Conservation (phyloP, 768 basidiomycete genomes). For the Hemileccinum impolitum region DNA sequence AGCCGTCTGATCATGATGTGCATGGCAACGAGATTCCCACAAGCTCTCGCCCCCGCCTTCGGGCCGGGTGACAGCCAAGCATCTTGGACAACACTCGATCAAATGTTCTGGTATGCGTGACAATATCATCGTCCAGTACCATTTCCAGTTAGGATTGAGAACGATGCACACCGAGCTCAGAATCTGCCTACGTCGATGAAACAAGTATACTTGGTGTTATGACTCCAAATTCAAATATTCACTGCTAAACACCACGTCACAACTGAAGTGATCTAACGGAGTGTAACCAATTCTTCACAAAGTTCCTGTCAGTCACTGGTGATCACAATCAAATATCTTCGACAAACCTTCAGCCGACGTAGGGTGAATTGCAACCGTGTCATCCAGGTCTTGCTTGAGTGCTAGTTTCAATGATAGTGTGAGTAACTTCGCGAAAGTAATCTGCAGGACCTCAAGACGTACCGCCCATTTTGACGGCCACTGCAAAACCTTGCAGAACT, state of each 20-base stretch:
- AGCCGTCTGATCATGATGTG: too few species aligned
- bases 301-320: conserved; percentile 14
- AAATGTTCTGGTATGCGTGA: too few species aligned
- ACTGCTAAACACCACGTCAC: background rate
- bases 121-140: too few species aligned
- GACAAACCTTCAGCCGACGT: conserved; percentile 75
- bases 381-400: conserved; percentile 76
- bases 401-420: conserved; percentile 36
- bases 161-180: too few species aligned
- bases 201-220: background rate
- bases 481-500: conserved; percentile 90
- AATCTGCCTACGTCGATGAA: background rate
- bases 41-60: too few species aligned
- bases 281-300: conserved; percentile 51
- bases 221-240: background rate
- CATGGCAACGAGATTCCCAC: too few species aligned
- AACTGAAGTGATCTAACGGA: conserved; percentile 35
- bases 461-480: conserved; percentile 97
- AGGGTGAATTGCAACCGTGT: conserved; percentile 90
- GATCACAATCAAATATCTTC: background rate
- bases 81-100: too few species aligned
- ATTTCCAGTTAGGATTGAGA: too few species aligned
- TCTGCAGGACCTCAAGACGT: conserved; percentile 14
- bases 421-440: background rate
- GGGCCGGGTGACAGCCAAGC: too few species aligned